Conservation (phyloP, 352 stramenopile species). For the Phytophthora sansomeana region DNA sequence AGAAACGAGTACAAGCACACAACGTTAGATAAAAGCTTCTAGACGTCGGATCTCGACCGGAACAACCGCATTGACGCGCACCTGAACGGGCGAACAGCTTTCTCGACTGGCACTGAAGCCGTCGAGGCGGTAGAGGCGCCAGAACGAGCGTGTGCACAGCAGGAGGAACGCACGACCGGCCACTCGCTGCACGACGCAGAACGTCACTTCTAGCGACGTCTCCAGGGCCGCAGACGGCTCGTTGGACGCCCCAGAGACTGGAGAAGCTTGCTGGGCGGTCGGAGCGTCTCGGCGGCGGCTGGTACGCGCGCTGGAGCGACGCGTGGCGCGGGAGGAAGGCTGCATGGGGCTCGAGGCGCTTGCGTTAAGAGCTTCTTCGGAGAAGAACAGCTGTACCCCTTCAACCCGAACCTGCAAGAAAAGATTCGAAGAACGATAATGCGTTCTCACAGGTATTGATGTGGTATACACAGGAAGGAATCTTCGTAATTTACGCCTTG, state of each 20-base stretch:
- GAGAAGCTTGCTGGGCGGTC: background rate
- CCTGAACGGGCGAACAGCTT: slow-evolving; percentile 56
- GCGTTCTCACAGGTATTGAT: background rate
- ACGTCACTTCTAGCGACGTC: slow-evolving; percentile 57
- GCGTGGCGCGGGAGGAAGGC: slow-evolving; percentile 27
- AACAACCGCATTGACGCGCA: slow-evolving; percentile 18
- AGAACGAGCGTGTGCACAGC: slow-evolving; percentile 62
- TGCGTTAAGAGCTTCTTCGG: slow-evolving; percentile 25
- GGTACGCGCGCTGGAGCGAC: slow-evolving; percentile 37
- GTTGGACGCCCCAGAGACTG: slow-evolving; percentile 11
- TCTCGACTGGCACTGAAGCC: slow-evolving; percentile 49
- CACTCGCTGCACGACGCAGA: slow-evolving; percentile 71
- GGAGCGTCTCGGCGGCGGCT: slow-evolving; percentile 12
- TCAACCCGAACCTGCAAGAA: slow-evolving; percentile 19
- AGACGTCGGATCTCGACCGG: background rate
- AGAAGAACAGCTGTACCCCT: slow-evolving; percentile 24
- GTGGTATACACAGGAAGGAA: too few species aligned
- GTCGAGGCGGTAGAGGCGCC: slow-evolving; percentile 72
- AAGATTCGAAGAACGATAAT: too few species aligned
- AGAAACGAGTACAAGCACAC: slow-evolving; percentile 16
- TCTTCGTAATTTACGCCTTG: too few species aligned
- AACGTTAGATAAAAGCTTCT: slow-evolving; percentile 9
- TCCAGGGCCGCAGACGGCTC: slow-evolving; percentile 19
- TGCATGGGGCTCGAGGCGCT: slow-evolving; percentile 31
- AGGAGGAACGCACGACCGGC: slow-evolving; percentile 55